Conservation (phyloP, 1,284 basidiomycete genomes). For the Cutaneotrichosporon mucoides region DNA sequence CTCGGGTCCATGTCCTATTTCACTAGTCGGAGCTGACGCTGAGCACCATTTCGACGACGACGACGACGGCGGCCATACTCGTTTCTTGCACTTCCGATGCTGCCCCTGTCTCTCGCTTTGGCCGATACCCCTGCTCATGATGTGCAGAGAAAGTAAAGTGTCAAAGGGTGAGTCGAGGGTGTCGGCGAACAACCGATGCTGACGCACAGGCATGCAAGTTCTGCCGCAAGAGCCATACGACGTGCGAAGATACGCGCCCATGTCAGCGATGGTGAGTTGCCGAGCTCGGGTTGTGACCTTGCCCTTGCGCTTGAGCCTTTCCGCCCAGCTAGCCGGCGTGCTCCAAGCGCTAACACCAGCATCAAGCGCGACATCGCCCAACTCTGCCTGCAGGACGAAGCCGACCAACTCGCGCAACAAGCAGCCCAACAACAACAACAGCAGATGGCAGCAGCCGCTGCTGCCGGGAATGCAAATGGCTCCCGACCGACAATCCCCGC, state of each 20-base stretch:
- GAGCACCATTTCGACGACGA: background rate
- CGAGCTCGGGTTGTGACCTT: background rate
- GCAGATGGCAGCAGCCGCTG: slow-evolving; percentile 8
- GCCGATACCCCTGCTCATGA: background rate
- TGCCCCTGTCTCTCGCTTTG: too few species aligned
- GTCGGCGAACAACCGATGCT: background rate
- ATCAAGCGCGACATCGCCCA: slow-evolving; percentile 24
- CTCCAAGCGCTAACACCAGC: slow-evolving; percentile 18
- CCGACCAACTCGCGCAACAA: slow-evolving; percentile 19
- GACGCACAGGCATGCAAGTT: slow-evolving; percentile 20
- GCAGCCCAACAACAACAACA: slow-evolving; percentile 18
- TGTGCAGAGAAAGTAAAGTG: slow-evolving; percentile 21
- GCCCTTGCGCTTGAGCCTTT: background rate
- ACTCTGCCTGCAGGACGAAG: slow-evolving; percentile 18
- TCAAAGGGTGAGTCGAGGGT: slow-evolving; percentile 11
- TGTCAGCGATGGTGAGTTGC: slow-evolving; percentile 19
- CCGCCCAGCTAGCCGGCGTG: background rate
- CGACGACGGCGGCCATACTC: background rate
- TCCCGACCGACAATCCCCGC: slow-evolving; percentile 8
- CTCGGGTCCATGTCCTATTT: background rate
- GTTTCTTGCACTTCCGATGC: too few species aligned
- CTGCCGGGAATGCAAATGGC: background rate
- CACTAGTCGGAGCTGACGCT: background rate
- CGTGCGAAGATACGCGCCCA: slow-evolving; percentile 20
- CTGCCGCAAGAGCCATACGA: slow-evolving; percentile 20